phyloP scores from a whole-genome alignment of 2,329 filamentous ascomycete species.

The Colletotrichum tabaci region DNA sequence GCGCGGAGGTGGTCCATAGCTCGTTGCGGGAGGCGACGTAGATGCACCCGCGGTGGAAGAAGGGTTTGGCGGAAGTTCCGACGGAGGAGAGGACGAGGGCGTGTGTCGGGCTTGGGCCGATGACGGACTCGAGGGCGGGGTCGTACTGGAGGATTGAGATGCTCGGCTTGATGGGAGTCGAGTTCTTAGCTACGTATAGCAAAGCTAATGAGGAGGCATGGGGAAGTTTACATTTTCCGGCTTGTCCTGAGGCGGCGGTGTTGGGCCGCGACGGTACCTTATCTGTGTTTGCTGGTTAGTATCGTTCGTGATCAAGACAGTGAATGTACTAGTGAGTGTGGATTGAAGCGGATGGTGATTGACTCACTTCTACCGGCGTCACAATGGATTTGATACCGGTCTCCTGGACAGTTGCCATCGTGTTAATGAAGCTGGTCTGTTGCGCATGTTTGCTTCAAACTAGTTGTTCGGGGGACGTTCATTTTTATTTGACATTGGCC shows the following conservation, averaged over 20 bases:
- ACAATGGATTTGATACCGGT: slow-evolving; percentile 8
- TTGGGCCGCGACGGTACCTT: slow-evolving; percentile 21
- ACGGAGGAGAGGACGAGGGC: slow-evolving; percentile 60
- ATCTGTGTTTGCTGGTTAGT: slow-evolving; percentile 19
- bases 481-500: neutral
- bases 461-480: neutral
- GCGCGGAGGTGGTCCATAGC: slow-evolving; percentile 62
- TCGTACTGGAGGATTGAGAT: slow-evolving; percentile 57
- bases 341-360: neutral
- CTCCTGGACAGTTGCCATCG: slow-evolving; percentile 26
- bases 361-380: slow-evolving; percentile 33
- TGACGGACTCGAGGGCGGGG: slow-evolving; percentile 51
- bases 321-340: neutral
- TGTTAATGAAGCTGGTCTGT: neutral
- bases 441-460: slow-evolving; percentile 11
- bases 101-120: slow-evolving; percentile 52
- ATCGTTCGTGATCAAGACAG: neutral
- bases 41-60: slow-evolving; percentile 63
- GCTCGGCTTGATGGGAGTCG: neutral
- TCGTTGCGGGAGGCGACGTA: slow-evolving; percentile 57
- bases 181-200: neutral
- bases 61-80: slow-evolving; percentile 57
- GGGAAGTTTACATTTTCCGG: slow-evolving; percentile 7
- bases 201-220: no score
- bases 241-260: slow-evolving; percentile 4